Conservation (phyloP, 1,139 yeast genomes). For the Kluyveromyces sp. region DNA sequence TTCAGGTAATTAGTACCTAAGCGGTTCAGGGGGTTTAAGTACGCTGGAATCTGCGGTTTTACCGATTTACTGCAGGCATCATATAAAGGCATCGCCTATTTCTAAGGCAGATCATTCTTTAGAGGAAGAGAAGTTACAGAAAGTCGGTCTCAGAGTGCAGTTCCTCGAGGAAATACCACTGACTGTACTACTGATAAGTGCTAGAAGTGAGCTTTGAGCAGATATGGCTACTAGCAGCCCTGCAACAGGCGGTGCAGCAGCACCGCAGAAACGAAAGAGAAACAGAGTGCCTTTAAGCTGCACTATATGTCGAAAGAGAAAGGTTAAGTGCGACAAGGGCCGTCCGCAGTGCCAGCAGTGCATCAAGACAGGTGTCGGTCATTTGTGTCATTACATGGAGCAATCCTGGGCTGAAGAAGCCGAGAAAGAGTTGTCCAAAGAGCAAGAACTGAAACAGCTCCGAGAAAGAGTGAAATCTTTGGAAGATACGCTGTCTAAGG, state of each 20-base stretch:
- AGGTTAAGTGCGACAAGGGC: constrained; percentile 49
- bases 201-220: no score
- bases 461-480: constrained; percentile 29
- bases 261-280: constrained; percentile 33
- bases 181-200: no score
- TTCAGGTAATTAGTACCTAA: neutral
- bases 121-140: no score
- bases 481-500: constrained; percentile 28
- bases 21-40: neutral
- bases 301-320: constrained; percentile 42
- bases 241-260: neutral
- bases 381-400: constrained; percentile 60
- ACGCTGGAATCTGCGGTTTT: neutral
- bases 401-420: constrained; percentile 47
- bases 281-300: constrained; percentile 45
- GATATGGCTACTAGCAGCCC: neutral
- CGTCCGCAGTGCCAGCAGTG: constrained; percentile 68
- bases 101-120: no score
- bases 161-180: no score
- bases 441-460: constrained; percentile 29
- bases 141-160: no score
- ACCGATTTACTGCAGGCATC: neutral
- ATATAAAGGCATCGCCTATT: neutral
- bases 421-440: constrained; percentile 46
- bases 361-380: constrained; percentile 65